These are phyloP conservation scores for Moesziomyces globuligerus DNA, from an alignment of 1,284 basidiomycete species.

Conservation along the genomic window DNA sequence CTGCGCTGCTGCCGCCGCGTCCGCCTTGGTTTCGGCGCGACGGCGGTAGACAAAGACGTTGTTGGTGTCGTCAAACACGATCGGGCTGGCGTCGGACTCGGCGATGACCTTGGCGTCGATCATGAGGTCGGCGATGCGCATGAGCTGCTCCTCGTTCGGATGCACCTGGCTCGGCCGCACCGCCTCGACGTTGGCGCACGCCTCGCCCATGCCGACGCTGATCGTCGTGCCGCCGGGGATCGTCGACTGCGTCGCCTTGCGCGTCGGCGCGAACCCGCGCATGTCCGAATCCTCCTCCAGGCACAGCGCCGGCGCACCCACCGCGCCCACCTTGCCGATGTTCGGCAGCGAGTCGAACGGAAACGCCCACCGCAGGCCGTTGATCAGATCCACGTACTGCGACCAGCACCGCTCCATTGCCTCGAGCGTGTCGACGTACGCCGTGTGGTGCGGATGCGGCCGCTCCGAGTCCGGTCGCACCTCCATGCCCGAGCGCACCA, in stretches of 20 bases:
- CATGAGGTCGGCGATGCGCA: slow-evolving; percentile 88
- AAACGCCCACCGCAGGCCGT: slow-evolving; percentile 76
- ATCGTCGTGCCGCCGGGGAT: slow-evolving; percentile 35
- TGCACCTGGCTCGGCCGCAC: slow-evolving; percentile 73
- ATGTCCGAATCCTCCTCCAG: slow-evolving; percentile 93
- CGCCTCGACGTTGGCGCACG: slow-evolving; percentile 32
- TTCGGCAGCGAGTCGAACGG: slow-evolving; percentile 76
- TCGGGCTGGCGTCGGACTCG: slow-evolving; percentile 69
- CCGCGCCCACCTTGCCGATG: slow-evolving; percentile 65
- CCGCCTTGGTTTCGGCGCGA: not conserved
- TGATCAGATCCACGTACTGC: slow-evolving; percentile 76
- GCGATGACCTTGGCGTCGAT: slow-evolving; percentile 78
- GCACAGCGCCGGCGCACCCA: slow-evolving; percentile 68
- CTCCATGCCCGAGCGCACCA: slow-evolving; percentile 30
- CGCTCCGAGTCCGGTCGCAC: slow-evolving; percentile 28
- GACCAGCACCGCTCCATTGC: slow-evolving; percentile 75
- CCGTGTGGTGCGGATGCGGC: slow-evolving; percentile 46
- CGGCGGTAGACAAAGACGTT: slow-evolving; percentile 46
- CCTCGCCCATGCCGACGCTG: slow-evolving; percentile 50
- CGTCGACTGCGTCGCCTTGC: slow-evolving; percentile 69
- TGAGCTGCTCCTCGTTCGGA: slow-evolving; percentile 93
- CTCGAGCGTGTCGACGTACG: slow-evolving; percentile 56
- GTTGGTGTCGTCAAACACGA: slow-evolving; percentile 56
- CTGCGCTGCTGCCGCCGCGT: not conserved
- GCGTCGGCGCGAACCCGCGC: slow-evolving; percentile 85